Evolutionary conservation across 139 green algal genomes (phyloP).

Genomic region (Chlorella sp.): DNA sequence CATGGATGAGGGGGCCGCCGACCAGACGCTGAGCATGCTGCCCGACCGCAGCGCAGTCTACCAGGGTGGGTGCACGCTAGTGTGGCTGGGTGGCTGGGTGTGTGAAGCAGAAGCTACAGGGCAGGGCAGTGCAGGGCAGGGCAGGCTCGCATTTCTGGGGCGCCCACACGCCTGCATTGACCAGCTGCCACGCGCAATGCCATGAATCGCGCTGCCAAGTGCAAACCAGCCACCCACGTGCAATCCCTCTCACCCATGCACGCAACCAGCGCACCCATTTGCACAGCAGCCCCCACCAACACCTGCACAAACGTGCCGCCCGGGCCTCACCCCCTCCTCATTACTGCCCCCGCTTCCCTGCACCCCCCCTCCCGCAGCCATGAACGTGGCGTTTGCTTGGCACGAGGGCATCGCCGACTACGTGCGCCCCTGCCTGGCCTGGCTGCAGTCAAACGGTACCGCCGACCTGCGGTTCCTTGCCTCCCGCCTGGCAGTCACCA

Average conservation of each 20-base stretch:
- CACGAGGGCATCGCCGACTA: constrained; percentile 30
- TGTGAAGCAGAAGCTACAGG: too few relatives aligned
- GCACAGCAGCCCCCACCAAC: too few relatives aligned
- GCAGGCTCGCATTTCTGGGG: too few relatives aligned
- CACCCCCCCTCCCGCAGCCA: background rate
- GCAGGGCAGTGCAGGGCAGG: too few relatives aligned
- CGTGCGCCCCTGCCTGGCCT: constrained; percentile 23
- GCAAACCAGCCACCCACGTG: too few relatives aligned
- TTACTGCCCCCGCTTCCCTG: background rate
- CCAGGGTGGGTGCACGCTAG: background rate
- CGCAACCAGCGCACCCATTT: too few relatives aligned
- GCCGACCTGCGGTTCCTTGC: constrained; percentile 6
- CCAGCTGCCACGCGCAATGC: too few relatives aligned
- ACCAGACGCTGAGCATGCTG: background rate
- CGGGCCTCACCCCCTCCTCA: background rate
- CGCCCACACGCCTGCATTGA: background rate
- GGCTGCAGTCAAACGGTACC: background rate
- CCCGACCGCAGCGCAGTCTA: constrained; percentile 3
- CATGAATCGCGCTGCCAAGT: too few relatives aligned
- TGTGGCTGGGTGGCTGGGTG: background rate
- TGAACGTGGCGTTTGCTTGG: constrained; percentile 22
- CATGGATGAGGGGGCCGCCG: background rate
- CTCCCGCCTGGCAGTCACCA: background rate
- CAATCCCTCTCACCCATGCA: too few relatives aligned
- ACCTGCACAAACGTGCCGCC: too few relatives aligned